A percentile compares a stretch with the other conserved stretches of the same genome.
Evolutionary conservation across 2,329 filamentous ascomycete species (phyloP).

Genomic region (Stachybotrys echinatus): DNA sequence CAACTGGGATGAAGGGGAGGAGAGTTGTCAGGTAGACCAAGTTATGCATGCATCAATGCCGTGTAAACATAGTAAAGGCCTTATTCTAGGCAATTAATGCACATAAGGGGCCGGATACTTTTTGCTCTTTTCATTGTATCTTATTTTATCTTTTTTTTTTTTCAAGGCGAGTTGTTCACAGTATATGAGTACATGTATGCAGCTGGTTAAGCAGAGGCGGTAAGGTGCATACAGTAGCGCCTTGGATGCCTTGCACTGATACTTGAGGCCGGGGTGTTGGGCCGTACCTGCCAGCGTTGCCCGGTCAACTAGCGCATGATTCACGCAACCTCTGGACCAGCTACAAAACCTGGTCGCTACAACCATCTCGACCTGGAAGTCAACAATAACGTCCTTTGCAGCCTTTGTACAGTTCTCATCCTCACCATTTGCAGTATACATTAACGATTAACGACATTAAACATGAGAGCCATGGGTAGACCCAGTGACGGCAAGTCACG

Average conservation of each 20-base stretch:
- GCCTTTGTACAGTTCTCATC: background rate
- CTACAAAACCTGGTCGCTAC: background rate
- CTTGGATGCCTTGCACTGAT: too few species aligned
- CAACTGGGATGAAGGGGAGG: conserved; percentile 3
- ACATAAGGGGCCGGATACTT: background rate
- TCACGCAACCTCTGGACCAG: background rate
- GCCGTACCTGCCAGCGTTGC: background rate
- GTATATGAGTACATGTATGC: too few species aligned
- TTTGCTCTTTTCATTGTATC: too few species aligned
- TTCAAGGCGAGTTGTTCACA: too few species aligned
- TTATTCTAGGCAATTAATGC: background rate
- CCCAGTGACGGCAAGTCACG: conserved; percentile 31
- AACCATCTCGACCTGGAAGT: background rate
- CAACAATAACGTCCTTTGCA: background rate
- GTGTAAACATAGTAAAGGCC: background rate
- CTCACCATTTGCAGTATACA: background rate
- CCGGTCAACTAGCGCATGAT: background rate
- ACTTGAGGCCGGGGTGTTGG: background rate
- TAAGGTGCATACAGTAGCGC: too few species aligned
- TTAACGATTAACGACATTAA: conserved; percentile 1
- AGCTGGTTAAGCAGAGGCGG: too few species aligned
- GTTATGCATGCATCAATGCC: background rate
- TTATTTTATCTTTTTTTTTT: too few species aligned
- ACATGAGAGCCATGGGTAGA: conserved; percentile 25
- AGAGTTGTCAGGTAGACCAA: background rate